phyloP scores from a whole-genome alignment of 2,329 filamentous ascomycete species.

The Metarhizium anisopliae region DNA sequence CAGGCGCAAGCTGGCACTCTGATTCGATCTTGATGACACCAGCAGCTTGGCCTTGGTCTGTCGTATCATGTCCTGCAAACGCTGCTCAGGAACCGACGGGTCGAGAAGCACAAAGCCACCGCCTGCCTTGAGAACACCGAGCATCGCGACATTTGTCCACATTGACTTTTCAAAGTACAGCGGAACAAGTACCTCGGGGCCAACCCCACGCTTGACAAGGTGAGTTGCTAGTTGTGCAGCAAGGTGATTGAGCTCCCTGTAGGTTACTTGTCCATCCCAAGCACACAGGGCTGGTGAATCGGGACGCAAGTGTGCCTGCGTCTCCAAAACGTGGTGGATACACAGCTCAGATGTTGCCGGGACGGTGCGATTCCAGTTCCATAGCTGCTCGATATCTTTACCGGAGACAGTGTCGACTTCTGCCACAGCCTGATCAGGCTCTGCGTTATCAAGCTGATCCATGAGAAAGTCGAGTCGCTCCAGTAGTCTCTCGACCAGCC shows the following conservation, averaged over 20 bases:
- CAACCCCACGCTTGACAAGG: not conserved
- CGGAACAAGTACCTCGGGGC: conserved; percentile 9
- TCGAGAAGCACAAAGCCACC: conserved; percentile 16
- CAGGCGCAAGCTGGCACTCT: too few species aligned
- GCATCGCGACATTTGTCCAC: conserved; percentile 12
- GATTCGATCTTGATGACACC: too few species aligned
- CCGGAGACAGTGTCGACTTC: not conserved
- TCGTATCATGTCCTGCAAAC: not conserved
- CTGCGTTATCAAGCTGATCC: too few species aligned
- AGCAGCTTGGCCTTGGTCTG: too few species aligned
- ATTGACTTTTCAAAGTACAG: conserved; percentile 16
- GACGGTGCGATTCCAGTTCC: not conserved
- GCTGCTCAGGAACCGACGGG: conserved; percentile 9
- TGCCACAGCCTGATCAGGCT: too few species aligned
- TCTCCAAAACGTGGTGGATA: not conserved
- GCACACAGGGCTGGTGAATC: not conserved
- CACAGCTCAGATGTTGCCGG: not conserved
- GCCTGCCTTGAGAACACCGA: conserved; percentile 17
- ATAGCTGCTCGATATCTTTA: not conserved
- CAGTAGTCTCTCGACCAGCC: too few species aligned
- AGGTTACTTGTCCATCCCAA: too few species aligned
- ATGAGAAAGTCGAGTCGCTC: too few species aligned
- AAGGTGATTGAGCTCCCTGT: too few species aligned
- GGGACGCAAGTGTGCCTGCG: not conserved
- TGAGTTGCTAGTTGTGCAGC: too few species aligned